A percentile compares a stretch with the other conserved stretches of the same genome.
phyloP scores from a whole-genome alignment of 352 stramenopile species.

The Lagenidium giganteum region DNA sequence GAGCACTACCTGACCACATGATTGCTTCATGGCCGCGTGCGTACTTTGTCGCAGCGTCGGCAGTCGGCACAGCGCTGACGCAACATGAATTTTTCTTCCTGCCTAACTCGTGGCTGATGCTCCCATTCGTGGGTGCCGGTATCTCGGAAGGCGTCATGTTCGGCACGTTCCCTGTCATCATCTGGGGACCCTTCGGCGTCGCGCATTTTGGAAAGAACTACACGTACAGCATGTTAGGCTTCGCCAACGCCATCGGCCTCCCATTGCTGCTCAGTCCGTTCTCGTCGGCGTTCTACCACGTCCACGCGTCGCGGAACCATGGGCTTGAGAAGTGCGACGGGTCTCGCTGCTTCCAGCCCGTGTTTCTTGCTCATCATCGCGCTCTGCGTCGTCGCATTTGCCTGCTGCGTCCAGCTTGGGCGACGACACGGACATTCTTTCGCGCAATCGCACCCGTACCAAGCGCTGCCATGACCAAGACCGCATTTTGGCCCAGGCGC shows the following conservation, averaged over 20 bases:
- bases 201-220: constrained; percentile 85
- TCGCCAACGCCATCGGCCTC: constrained; percentile 80
- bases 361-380: constrained; percentile 65
- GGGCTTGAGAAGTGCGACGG: constrained; percentile 57
- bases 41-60: constrained; percentile 42
- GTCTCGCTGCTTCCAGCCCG: constrained; percentile 45
- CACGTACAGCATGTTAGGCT: constrained; percentile 70
- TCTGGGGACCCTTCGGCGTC: constrained; percentile 72
- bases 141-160: constrained; percentile 80
- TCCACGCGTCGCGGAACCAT: constrained; percentile 14
- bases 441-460: no score
- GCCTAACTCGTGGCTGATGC: constrained; percentile 27
- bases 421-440: no score
- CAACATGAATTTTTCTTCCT: constrained; percentile 56
- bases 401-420: constrained; percentile 49
- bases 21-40: constrained; percentile 42
- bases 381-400: constrained; percentile 48
- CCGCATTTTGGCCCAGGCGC: no score
- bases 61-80: constrained; percentile 39
- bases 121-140: constrained; percentile 57
- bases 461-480: no score
- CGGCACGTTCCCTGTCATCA: constrained; percentile 71
- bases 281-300: constrained; percentile 70
- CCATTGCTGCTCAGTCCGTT: constrained; percentile 73
- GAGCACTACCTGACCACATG: constrained; percentile 53